Evolutionary conservation across 2,329 filamentous ascomycete genomes (phyloP), one percentile per base, ranked within the genome.

Genomic region (Stachybotrys chartarum): DNA sequence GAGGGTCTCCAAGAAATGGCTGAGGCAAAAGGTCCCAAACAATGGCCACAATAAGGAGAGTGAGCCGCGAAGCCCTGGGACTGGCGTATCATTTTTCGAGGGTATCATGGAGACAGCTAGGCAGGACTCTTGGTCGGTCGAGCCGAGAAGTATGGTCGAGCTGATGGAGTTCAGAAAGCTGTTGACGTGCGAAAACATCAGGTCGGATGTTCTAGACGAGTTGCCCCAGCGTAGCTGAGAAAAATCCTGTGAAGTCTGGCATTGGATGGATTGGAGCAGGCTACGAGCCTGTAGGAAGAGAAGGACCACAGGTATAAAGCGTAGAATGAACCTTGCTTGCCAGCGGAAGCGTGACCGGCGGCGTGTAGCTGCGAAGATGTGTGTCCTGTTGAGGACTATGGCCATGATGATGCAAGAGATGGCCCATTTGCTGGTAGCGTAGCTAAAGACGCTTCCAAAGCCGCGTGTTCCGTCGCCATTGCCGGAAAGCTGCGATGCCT

Each of bases 401-500:
- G 91, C 91, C 78, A 93, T 89, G 44, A 86, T 83, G 63, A 97
- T 86, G 64, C 91, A 97, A 53, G 87, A 86, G 56, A 97, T 75
- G 1, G 93, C 92, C 94, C 94, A 97, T 70, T 88, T 88, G 71
- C 90, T 95, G 1, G 90, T 95, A 48, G 91, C 79, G 71, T 97
- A 99, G 63, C 85, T 88, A 71, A 97, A 92, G 56, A 97, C 84
- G 58, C 90, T 91, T 49, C 90, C 89, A 48, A 97, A 78, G 48
- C 88, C 91, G 66, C 86, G 83, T 1, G 79, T 75, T 30, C 82
- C 74, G 61, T 86, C 83, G 59, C 83, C 68, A 61, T 86, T 83
- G 60, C 83, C 68, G 6, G 82, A 79, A 58, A 86, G 76, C 35
- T 75, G 75, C 7, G 78, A 76, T 42, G 64, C 58, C 31, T 62